Evolutionary conservation across 768 basidiomycete species (phyloP), one percentile per base, ranked within the genome.

Genomic region (Pleurotus djamor): DNA sequence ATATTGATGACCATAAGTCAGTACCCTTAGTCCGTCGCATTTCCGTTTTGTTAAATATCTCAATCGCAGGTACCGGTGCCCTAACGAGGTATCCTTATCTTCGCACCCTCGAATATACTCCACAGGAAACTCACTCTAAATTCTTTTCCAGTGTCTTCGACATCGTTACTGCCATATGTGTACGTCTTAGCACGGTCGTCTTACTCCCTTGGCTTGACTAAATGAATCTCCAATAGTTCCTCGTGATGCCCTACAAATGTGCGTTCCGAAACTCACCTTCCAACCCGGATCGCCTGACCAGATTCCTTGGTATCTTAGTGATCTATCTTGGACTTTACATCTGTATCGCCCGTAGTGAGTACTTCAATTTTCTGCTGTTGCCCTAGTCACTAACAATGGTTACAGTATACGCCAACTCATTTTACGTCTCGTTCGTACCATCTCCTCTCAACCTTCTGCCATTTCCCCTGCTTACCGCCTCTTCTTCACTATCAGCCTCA

Each of bases 1-100:
- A 56, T 56, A 43, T 56, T 56, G 54, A 56, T 56, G 54, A 56
- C 54, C 12, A 56, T 56, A 56, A 56, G 54, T 56, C 14, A 8
- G 54, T 44, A n/a, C 14, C 41, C 28, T 43, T 28, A 28, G 21
- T 28, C 17, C 16, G 7, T 56, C 44, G 36, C 21, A 14, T 56
- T 44, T 14, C 21, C 21, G 21, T 12, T 9, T 16, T 48, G 8
- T 17, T 12, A 32, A 50, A 12, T 12, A 1, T 1, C 49, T 50
- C 2, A 5, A 17, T 43, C 16, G 14, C 21, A 56, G 54, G 54
- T 34, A 56, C 54, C 41, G 54, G 54, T 8, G 41, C 41, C 17
- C 14, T 56, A 21, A 56, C 54, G 33, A 56, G 54, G 54, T 56
- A 56, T 17, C 45, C 16, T 17, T 47, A 41, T n/a, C 16, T n/a